Evolutionary conservation across 345 rosid genomes (phyloP), one percentile per base, ranked within the genome.

Genomic region (Hypericum androsaemum): DNA sequence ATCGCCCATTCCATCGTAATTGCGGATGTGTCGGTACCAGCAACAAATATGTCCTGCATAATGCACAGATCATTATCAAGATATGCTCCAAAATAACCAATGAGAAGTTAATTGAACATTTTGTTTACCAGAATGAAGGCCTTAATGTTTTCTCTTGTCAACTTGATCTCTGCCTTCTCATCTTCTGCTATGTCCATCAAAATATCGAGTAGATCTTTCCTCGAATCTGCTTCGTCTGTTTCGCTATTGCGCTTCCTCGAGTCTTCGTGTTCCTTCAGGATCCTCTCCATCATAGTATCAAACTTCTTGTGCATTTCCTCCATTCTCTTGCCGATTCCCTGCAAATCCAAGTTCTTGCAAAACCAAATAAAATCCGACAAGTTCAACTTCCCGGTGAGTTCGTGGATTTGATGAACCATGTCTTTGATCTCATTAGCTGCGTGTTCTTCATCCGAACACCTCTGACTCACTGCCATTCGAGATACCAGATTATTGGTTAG

Each of bases 291-390:
- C 37, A 73, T 43, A 28, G 39, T 40, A 36, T 81, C 89, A 50
- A 64, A n/a, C n/a, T n/a, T n/a, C n/a, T n/a, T n/a, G n/a, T n/a
- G n/a, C n/a, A n/a, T n/a, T n/a, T n/a, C n/a, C n/a, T n/a, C n/a
- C n/a, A n/a, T n/a, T n/a, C n/a, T n/a, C n/a, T n/a, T n/a, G n/a
- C n/a, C n/a, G n/a, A n/a, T n/a, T n/a, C n/a, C n/a, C 81, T 57
- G 76, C 50, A 80, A 50, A 43, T 80, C 84, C 2, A 74, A 59
- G 16, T 69, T 63, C 44, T 65, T 62, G 43, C 81, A 56, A 12
- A 85, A 75, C 37, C 94, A 84, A 58, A 70, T 75, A 6, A 77
- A 59, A 64, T 85, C 94, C 43, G 74, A 64, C n/a, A 71, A 50
- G 4, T 75, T 68, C 0, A 80, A 59, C 71, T 64, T 85, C 37